These are phyloP conservation scores for Stachybotrys chartarum DNA, from an alignment of 2,329 filamentous ascomycete genomes.

Conservation along the genomic window DNA sequence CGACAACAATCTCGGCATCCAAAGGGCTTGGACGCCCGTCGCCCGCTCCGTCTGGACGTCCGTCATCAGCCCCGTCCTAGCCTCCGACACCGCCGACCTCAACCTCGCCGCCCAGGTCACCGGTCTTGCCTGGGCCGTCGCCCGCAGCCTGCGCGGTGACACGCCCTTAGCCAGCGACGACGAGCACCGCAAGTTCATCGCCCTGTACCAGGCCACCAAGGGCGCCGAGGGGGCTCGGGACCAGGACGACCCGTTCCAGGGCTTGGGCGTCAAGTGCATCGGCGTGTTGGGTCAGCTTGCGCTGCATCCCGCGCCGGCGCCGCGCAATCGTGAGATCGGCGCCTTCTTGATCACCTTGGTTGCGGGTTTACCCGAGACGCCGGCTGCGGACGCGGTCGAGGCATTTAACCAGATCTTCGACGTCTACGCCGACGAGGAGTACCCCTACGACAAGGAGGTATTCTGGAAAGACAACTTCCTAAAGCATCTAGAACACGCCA, in stretches of 20 bases:
- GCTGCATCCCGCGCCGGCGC: slow-evolving; percentile 42
- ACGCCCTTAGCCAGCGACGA: slow-evolving; percentile 37
- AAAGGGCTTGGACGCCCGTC: slow-evolving; percentile 44
- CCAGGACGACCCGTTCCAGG: slow-evolving; percentile 50
- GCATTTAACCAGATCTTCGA: slow-evolving; percentile 61
- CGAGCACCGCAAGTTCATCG: slow-evolving; percentile 57
- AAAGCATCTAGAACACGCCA: slow-evolving; percentile 46
- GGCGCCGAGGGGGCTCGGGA: slow-evolving; percentile 17
- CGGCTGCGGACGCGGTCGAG: slow-evolving; percentile 53
- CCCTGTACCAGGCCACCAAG: slow-evolving; percentile 55
- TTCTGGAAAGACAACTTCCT: slow-evolving; percentile 58
- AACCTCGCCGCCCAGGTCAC: slow-evolving; percentile 56
- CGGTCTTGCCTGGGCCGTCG: slow-evolving; percentile 58
- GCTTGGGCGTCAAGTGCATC: slow-evolving; percentile 58
- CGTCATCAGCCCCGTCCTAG: slow-evolving; percentile 48
- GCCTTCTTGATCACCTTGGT: slow-evolving; percentile 54
- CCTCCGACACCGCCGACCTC: slow-evolving; percentile 55
- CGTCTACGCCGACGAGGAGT: slow-evolving; percentile 56
- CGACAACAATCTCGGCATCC: slow-evolving; percentile 43
- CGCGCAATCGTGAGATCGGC: slow-evolving; percentile 55
- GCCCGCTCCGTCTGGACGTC: slow-evolving; percentile 51
- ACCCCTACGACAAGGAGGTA: slow-evolving; percentile 51
- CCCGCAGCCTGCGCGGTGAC: slow-evolving; percentile 43
- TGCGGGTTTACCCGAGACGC: slow-evolving; percentile 41
- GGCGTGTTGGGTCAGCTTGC: slow-evolving; percentile 60